Base-by-base conservation (phyloP, 495 filamentous ascomycete species). In the Entonaema liquescens region DNA sequence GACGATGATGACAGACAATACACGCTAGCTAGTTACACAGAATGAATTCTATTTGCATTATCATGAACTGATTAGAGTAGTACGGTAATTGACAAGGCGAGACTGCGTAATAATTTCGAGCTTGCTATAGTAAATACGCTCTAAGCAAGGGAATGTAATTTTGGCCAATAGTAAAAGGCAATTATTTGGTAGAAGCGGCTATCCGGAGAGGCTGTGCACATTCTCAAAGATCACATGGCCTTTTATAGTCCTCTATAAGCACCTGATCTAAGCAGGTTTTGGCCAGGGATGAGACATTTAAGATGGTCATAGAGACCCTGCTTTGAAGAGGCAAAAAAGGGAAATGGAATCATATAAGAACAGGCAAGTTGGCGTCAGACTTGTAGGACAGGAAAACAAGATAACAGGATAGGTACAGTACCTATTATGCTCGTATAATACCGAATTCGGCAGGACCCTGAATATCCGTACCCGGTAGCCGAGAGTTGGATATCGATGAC, bases 21-120 rank as follows among this genome's bases (percentile, higher is more conserved):
- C 71, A 76, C 68, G 73, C 61, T 77, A 77, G 68, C 73, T 77
- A 77, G 68, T 74, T 74, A 74, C 55, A 76, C 66, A 68, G 63
- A 68, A 76, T 72, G 70, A 47, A 67, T 71, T 72, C 59, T 58
- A 68, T 67, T 65, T 76, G 52, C 59, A 42, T 60, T 56, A 36
- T 47, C 61, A 31, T 29, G 17, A 15, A 21, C 3, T 8, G 17
- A 9, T 50, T 17, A 1, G 28, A 44, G 2, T 8, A 7, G 23
- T 40, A 13, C 5, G 36, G 33, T n/a, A 56, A 47, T 11, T 33
- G 6, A 31, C n/a, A 23, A 12, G 4, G 25, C 35, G 9, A 5
- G 13, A 57, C 28, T 13, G 57, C 12, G 3, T 12, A 31, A 26
- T 31, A 7, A 52, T 25, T 21, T 8, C 5, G 35, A n/a, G 11